phyloP scores from a whole-genome alignment of 441 rosid genomes.

The Erodium texanum region DNA sequence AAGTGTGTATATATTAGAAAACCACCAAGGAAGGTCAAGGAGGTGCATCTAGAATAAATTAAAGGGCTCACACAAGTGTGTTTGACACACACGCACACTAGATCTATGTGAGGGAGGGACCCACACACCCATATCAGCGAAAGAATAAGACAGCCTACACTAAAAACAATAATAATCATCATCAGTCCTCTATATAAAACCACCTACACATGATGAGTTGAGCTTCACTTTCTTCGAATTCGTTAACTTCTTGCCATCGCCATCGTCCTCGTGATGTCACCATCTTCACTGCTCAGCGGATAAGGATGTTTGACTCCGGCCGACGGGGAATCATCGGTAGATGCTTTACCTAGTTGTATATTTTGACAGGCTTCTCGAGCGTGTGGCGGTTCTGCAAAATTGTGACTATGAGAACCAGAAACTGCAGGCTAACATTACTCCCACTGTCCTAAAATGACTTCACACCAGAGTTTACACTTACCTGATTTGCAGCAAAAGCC shows the following conservation, averaged over 20 bases:
- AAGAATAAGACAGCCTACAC: constrained; percentile 25
- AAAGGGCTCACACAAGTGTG: constrained; percentile 19
- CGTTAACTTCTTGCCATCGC: no score
- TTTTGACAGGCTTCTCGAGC: constrained; percentile 80
- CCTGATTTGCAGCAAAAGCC: constrained; percentile 81
- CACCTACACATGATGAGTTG: not conserved
- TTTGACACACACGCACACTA: constrained; percentile 15
- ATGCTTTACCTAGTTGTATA: constrained; percentile 58
- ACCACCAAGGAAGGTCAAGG: constrained; percentile 23
- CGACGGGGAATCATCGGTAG: constrained; percentile 11
- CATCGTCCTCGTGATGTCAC: constrained; percentile 8
- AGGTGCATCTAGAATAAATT: constrained; percentile 14
- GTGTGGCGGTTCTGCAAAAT: constrained; percentile 72
- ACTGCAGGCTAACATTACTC: not conserved
- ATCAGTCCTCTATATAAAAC: constrained; percentile 14
- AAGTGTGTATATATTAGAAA: constrained; percentile 23
- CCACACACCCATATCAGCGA: constrained; percentile 14
- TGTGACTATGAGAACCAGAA: constrained; percentile 8
- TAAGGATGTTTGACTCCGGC: not conserved
- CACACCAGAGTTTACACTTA: constrained; percentile 10
- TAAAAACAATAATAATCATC: constrained; percentile 18
- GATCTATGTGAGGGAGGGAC: constrained; percentile 13
- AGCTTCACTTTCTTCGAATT: no score
- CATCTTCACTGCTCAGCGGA: constrained; percentile 18
- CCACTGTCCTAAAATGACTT: no score